Base-by-base conservation (phyloP, 2,329 filamentous ascomycete species). In the Venturia aucupariae region DNA sequence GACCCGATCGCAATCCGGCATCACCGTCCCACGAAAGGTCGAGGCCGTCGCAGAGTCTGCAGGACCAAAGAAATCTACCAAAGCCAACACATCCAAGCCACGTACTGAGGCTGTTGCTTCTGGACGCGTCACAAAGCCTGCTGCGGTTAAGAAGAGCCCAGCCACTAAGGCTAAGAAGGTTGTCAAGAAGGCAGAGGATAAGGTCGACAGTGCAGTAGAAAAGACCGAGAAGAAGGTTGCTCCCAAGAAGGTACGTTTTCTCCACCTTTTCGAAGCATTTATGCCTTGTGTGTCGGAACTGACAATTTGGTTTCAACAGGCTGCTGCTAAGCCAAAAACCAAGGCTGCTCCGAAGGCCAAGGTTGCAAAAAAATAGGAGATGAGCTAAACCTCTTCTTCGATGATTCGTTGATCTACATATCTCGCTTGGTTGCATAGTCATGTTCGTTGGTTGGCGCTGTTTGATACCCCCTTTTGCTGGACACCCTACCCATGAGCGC, bases 161-260 rank as follows among this genome's bases (percentile, higher is more conserved):
- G 60, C n/a, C 27, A 27, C 38, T 41, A 62, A 62, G 61, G 46
- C 24, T 41, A 44, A 41, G 38, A 44, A 62, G 39, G 38, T 61
- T 24, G 61, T 39, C n/a, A 62, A 62, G 61, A 62, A 62, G 41
- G 46, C 15, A n/a, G 61, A 41, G 11, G 61, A 62, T 22, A 62
- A 62, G 61, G 61, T 62, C 30, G 35, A 62, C 11, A 42, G 44
- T 48, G 61, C 24, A 17, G 61, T 22, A 22, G 42, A 62, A 42
- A 62, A 51, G 61, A 27, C n/a, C 11, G 41, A 62, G 46, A 51
- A 42, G 41, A 62, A 32, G 41, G 41, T 38, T 27, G 59, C 59
- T 24, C 38, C 41, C 19, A 54, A 48, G 42, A 62, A 62, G 42
- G 61, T 46, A 48, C 32, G 42, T 48, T 17, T 51, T 10, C 13